phyloP scores from a whole-genome alignment of 805 yeast genomes.

The Ogataea pini region DNA sequence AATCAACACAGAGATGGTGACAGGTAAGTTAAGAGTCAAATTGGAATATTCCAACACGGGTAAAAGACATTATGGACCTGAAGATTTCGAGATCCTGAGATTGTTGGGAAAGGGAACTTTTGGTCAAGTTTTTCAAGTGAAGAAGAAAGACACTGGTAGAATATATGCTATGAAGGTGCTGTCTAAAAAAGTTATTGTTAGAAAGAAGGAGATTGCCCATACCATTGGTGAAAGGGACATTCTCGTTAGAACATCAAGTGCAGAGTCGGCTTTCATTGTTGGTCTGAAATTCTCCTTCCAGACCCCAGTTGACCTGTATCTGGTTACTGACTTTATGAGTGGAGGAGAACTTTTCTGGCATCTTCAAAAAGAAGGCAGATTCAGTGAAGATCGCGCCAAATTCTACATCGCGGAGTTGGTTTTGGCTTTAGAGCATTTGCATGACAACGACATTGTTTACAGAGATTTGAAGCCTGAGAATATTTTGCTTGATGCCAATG shows the following conservation, averaged over 20 bases:
- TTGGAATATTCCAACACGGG: conserved; percentile 70
- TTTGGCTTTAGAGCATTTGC: conserved; percentile 89
- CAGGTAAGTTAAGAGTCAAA: conserved; percentile 76
- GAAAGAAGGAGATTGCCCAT: conserved; percentile 96
- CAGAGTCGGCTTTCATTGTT: conserved; percentile 80
- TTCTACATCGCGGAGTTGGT: conserved; percentile 96
- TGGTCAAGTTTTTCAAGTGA: conserved; percentile 96
- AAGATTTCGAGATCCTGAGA: conserved; percentile 89
- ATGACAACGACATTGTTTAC: conserved; percentile 93
- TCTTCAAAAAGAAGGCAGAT: conserved; percentile 93
- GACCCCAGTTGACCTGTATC: conserved; percentile 87
- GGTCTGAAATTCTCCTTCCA: conserved; percentile 96
- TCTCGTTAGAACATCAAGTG: conserved; percentile 86
- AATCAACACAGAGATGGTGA: conserved; percentile 69
- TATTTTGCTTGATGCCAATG: conserved; percentile 91
- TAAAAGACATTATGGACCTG: conserved; percentile 85
- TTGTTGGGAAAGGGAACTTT: conserved; percentile 94
- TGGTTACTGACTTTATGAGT: conserved; percentile 96
- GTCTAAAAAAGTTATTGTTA: conserved; percentile 91
- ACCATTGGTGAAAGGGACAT: conserved; percentile 97
- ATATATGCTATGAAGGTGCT: conserved; percentile 97
- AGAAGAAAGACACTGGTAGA: conserved; percentile 83
- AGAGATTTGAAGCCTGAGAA: conserved; percentile 98
- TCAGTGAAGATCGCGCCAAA: conserved; percentile 90
- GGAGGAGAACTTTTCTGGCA: conserved; percentile 85